Conservation (phyloP, 192 early-diverging fungal genomes). For the Entrophospora sp. region DNA sequence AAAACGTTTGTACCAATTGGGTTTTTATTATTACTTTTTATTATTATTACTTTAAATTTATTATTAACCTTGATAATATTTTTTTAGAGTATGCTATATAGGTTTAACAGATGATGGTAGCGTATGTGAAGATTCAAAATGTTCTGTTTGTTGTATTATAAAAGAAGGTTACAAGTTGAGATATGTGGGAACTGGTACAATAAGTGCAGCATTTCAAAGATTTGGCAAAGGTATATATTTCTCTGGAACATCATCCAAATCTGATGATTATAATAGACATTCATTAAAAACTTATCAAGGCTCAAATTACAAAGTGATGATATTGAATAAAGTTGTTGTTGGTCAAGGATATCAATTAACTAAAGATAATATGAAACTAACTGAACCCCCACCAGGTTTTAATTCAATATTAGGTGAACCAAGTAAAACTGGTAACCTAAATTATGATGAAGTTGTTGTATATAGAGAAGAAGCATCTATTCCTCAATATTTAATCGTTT, state of each 20-base stretch:
- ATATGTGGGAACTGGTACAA: constrained; percentile 9
- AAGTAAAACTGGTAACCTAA: constrained; percentile 13
- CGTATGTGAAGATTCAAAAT: constrained; percentile 10
- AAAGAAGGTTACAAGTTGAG: constrained; percentile 11
- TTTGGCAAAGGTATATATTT: constrained; percentile 24
- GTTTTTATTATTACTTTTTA: neutral
- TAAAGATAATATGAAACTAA: constrained; percentile 9
- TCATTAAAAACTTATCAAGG: constrained; percentile 11
- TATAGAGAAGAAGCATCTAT: constrained; percentile 21
- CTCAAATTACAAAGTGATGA: constrained; percentile 19
- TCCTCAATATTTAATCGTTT: constrained; percentile 21
- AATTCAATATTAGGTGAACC: constrained; percentile 21
- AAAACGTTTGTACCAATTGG: neutral
- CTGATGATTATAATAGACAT: constrained; percentile 21
- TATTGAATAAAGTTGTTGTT: constrained; percentile 20
- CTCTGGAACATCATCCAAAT: constrained; percentile 25
- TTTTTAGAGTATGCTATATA: constrained; percentile 1
- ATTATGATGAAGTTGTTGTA: constrained; percentile 25
- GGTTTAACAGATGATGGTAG: neutral
- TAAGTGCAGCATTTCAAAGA: constrained; percentile 14
- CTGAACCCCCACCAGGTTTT: constrained; percentile 8
- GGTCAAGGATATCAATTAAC: constrained; percentile 18
- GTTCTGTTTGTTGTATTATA: constrained; percentile 21
- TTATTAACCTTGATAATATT: neutral
- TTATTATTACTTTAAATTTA: neutral